Evolutionary conservation across 23 red algal species (phyloP), one percentile per base, ranked within the genome.

Genomic region (Gracilariopsis chorda): DNA sequence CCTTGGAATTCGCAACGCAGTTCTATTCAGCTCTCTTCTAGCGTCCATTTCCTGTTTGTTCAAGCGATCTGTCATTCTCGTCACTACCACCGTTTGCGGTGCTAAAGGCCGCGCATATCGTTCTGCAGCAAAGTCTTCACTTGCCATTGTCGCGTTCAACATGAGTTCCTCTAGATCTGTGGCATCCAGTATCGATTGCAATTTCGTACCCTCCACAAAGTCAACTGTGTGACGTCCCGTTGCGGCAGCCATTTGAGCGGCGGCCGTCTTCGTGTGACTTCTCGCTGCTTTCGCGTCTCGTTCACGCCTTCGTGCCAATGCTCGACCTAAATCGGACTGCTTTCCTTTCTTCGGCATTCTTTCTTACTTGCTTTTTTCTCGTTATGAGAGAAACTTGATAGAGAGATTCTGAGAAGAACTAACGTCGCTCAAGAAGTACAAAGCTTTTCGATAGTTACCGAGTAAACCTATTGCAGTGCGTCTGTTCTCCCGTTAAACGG

Each of bases 91-190:
- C 48, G 63, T 65, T 45, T 95, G 93, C 5, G 93, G 52, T 51
- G 72, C 86, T 0, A 78, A 30, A 19, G 84, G 87, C 23, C 49
- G 76, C 23, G 86, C 46, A 27, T 90, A 59, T 42, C 95, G 69
- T 45, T 93, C 84, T 9, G 90, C 78, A 6, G 45, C 63, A 87
- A 96, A 96, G 35, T 84, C 71, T 44, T 70, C 48, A 72, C 90
- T 82, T 2, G 88, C 83, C 19, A 90, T 47, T 14, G 75, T 63
- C 16, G 94, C 95, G 53, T 87, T 92, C 57, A 80, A 30, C 87
- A 97, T 94, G 17, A 97, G 48, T 49, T 90, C 89, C 3, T 84
- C 80, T 74, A 97, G 41, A 84, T 97, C 95, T 11, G 68, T 89
- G 3, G 88, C 86, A 61, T 97, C 95, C 10, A 91, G 86, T 19